Conservation (phyloP, 352 stramenopile species). For the Globisporangium mamillatum region DNA sequence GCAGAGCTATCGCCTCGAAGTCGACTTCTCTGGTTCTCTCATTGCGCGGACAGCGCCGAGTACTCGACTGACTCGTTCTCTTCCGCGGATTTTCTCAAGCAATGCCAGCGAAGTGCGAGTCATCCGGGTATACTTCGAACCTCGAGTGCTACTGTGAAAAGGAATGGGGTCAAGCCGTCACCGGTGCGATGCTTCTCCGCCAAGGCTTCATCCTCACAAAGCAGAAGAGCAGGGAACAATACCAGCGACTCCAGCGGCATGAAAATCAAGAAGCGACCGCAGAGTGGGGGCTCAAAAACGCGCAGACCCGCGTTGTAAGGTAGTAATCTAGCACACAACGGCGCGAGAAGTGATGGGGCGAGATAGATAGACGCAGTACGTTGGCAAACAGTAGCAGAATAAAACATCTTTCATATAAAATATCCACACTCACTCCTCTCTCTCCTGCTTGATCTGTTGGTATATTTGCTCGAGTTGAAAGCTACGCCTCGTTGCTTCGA, state of each 20-base stretch:
- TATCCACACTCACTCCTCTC: not conserved
- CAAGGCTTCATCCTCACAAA: slow-evolving; percentile 7
- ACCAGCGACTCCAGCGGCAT: not conserved
- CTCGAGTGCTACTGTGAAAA: slow-evolving; percentile 1
- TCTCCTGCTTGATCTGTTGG: not conserved
- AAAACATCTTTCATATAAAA: not conserved
- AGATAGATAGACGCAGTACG: not conserved
- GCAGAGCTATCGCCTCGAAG: slow-evolving; percentile 52
- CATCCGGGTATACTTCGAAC: slow-evolving; percentile 9
- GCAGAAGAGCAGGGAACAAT: not conserved
- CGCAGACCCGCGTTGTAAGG: not conserved
- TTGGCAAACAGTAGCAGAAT: not conserved
- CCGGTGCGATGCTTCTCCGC: slow-evolving; percentile 28
- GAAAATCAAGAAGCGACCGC: slow-evolving; percentile 3
- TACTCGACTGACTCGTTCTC: slow-evolving; percentile 1
- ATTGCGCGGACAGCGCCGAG: slow-evolving; percentile 27
- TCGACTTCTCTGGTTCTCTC: slow-evolving; percentile 61
- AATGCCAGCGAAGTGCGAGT: slow-evolving; percentile 9
- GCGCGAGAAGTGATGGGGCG: not conserved
- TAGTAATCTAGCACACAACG: not conserved
- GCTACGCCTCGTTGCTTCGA: slow-evolving; percentile 13
- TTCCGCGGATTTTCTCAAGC: not conserved
- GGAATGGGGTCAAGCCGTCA: not conserved
- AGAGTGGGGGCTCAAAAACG: slow-evolving; percentile 1
- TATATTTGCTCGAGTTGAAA: not conserved